These are phyloP conservation scores for Selaginella moellendorffii DNA, from an alignment of 75 land plant genomes.

Conservation along the genomic window DNA sequence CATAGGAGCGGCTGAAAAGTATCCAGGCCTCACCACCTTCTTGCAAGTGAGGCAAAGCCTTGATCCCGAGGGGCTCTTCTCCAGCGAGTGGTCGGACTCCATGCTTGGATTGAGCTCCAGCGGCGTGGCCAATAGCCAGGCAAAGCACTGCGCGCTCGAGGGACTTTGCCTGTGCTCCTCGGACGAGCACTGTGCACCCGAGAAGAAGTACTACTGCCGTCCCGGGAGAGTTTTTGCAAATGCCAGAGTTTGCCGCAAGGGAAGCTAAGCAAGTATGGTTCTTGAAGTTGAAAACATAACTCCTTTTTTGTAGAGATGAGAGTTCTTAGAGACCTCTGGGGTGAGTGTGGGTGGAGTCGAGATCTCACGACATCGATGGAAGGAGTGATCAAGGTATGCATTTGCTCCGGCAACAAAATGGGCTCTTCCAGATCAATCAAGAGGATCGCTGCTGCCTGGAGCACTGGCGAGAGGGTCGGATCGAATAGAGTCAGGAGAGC, in stretches of 20 bases:
- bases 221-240: background rate
- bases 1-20: background rate
- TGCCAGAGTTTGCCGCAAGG: background rate
- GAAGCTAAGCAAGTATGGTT: no score
- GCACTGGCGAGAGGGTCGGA: no score
- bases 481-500: no score
- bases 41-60: background rate
- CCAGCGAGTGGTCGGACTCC: slow-evolving; percentile 3
- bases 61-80: background rate
- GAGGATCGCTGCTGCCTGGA: no score
- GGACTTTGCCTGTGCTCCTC: slow-evolving; percentile 1
- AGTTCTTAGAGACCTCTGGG: no score
- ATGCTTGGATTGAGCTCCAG: background rate
- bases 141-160: background rate
- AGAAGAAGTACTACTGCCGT: background rate
- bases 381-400: no score
- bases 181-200: slow-evolving; percentile 2
- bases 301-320: no score
- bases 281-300: no score
- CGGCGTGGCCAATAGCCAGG: background rate
- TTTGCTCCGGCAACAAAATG: no score
- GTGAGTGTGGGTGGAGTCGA: no score
- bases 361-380: no score
- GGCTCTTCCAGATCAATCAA: no score
- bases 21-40: background rate